These are phyloP conservation scores for Amanita molliuscula DNA, from an alignment of 768 basidiomycete species.

Conservation along the genomic window DNA sequence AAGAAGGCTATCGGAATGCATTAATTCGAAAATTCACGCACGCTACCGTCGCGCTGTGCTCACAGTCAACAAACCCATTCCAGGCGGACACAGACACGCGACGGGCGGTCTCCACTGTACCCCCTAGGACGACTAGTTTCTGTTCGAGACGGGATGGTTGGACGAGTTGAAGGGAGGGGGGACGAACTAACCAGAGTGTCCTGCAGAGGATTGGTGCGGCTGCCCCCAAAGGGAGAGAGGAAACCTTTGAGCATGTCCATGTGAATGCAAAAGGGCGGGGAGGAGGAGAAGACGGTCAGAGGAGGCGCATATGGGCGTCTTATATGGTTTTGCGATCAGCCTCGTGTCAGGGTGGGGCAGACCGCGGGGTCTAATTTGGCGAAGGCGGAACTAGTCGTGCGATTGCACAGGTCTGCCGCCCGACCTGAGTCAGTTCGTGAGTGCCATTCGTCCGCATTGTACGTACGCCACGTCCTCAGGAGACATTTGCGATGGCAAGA, in stretches of 20 bases:
- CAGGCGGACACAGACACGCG: conserved; percentile 76
- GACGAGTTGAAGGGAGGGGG: not conserved
- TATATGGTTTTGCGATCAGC: conserved; percentile 31
- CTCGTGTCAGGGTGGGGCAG: conserved; percentile 23
- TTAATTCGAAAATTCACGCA: not conserved
- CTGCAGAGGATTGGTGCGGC: conserved; percentile 60
- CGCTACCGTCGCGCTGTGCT: not conserved
- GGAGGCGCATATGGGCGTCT: conserved; percentile 28
- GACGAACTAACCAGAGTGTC: conserved; percentile 56
- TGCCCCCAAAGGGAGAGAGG: conserved; percentile 52
- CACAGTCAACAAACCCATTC: conserved; percentile 86
- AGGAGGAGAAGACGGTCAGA: conserved; percentile 22
- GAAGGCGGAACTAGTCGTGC: not conserved
- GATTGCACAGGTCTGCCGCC: not conserved
- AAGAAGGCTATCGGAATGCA: conserved; percentile 52
- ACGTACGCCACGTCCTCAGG: not conserved
- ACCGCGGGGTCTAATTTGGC: conserved; percentile 4
- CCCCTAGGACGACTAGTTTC: conserved; percentile 89
- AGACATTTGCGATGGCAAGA: not conserved
- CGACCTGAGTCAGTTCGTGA: not conserved
- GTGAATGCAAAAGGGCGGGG: conserved; percentile 20
- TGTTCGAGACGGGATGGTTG: conserved; percentile 15
- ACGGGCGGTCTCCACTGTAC: conserved; percentile 79
- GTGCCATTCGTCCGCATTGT: not conserved
- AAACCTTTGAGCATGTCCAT: conserved; percentile 71